A percentile compares a stretch with the other conserved stretches of the same genome.
phyloP scores from a whole-genome alignment of 2,329 filamentous ascomycete species.

The Blumeria hordei region DNA sequence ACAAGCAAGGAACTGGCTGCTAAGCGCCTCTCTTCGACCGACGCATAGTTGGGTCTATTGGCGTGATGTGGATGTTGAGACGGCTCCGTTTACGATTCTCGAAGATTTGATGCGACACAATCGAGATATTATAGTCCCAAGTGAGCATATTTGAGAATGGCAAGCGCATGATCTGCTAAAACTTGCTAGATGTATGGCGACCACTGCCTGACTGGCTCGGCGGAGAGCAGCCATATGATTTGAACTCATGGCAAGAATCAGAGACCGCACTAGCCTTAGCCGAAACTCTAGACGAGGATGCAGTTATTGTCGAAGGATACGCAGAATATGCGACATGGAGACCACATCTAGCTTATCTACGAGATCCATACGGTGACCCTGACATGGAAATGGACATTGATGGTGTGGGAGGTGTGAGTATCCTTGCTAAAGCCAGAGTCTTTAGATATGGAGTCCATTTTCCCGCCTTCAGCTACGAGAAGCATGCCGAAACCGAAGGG shows the following conservation, averaged over 20 bases:
- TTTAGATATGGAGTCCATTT: conserved; percentile 93
- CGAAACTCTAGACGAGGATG: conserved; percentile 88
- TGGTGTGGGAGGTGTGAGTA: conserved; percentile 90
- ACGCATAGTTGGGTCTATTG: conserved; percentile 99
- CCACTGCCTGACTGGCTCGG: conserved; percentile 97
- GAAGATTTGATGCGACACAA: conserved; percentile 98
- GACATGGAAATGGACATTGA: conserved; percentile 99
- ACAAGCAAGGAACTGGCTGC: conserved; percentile 85
- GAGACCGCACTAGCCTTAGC: conserved; percentile 85
- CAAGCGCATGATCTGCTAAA: conserved; percentile 1
- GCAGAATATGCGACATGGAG: conserved; percentile 97
- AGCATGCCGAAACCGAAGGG: conserved; percentile 92
- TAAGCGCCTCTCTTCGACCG: conserved; percentile 77
- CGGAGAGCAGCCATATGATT: conserved; percentile 90
- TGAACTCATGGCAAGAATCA: conserved; percentile 98
- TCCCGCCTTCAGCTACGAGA: conserved; percentile 94
- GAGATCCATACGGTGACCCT: conserved; percentile 89
- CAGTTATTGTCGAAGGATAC: conserved; percentile 95
- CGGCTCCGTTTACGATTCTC: conserved; percentile 83
- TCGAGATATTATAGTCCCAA: conserved; percentile 95
- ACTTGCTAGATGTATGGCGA: conserved; percentile 62
- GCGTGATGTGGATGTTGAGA: conserved; percentile 96
- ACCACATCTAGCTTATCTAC: conserved; percentile 84
- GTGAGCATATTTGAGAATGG: conserved; percentile 29
- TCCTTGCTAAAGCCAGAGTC: conserved; percentile 83